Percentiles rank a stretch among this genome's conserved stretches.
These are phyloP conservation scores for Phytopythium sindhum DNA, from an alignment of 352 stramenopile species.

Conservation along the genomic window DNA sequence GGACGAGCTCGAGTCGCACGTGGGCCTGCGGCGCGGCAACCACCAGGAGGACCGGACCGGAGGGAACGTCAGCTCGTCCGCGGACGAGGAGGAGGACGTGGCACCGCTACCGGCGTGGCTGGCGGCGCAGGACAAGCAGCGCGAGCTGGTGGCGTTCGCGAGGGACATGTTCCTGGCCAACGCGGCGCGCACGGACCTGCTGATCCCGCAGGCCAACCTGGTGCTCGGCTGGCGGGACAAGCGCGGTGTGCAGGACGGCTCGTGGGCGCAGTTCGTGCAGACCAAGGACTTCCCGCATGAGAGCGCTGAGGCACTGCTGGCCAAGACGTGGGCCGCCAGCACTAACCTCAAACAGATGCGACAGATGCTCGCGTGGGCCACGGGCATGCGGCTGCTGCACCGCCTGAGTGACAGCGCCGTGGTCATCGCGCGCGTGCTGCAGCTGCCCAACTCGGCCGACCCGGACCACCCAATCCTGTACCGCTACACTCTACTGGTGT, in stretches of 20 bases:
- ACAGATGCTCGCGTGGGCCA: conserved; percentile 26
- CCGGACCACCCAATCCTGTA: conserved; percentile 27
- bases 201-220: conserved; percentile 12
- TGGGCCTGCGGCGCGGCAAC: background rate
- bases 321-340: conserved; percentile 35
- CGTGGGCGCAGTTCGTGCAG: conserved; percentile 46
- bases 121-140: background rate
- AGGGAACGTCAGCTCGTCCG: background rate
- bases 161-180: conserved; percentile 25
- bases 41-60: background rate
- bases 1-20: conserved; percentile 12
- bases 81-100: conserved; percentile 9
- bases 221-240: conserved; percentile 45
- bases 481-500: conserved; percentile 26
- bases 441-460: conserved; percentile 24
- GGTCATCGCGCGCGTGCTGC: conserved; percentile 24
- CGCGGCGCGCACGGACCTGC: conserved; percentile 14
- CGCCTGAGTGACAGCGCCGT: conserved; percentile 19
- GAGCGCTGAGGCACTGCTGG: conserved; percentile 16
- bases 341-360: conserved; percentile 19
- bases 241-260: conserved; percentile 25
- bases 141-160: conserved; percentile 17
- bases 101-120: conserved; percentile 19
- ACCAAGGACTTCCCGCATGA: conserved; percentile 41
- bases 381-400: conserved; percentile 37